Evolutionary conservation across 2,329 filamentous ascomycete genomes (phyloP).

Genomic region (Ploettnerulaceae sp.): DNA sequence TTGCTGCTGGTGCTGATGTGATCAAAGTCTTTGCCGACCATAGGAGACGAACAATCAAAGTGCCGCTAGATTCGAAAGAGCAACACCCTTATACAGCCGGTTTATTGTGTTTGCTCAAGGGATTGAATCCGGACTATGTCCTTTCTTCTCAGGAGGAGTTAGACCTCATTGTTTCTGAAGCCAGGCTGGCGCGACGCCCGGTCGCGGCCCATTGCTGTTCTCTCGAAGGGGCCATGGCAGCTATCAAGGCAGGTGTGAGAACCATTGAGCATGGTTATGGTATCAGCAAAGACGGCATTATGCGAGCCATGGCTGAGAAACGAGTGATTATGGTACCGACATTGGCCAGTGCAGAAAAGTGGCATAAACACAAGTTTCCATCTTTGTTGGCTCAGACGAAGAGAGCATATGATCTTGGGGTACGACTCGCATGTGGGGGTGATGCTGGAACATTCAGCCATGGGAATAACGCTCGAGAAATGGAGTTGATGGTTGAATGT

Average conservation of each 20-base stretch:
- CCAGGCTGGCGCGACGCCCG: slow-evolving; percentile 38
- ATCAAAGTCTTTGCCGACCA: slow-evolving; percentile 51
- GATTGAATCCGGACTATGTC: slow-evolving; percentile 40
- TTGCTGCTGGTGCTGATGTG: slow-evolving; percentile 46
- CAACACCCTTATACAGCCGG: slow-evolving; percentile 5
- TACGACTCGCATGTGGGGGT: slow-evolving; percentile 48
- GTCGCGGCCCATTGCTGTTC: slow-evolving; percentile 42
- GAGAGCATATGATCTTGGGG: slow-evolving; percentile 42
- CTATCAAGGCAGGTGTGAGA: slow-evolving; percentile 43
- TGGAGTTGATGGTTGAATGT: slow-evolving; percentile 49
- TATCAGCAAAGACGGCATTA: slow-evolving; percentile 36
- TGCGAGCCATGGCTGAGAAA: slow-evolving; percentile 42
- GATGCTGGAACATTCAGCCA: slow-evolving; percentile 51
- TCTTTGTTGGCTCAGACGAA: slow-evolving; percentile 39
- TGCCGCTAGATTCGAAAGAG: slow-evolving; percentile 29
- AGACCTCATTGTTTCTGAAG: slow-evolving; percentile 45
- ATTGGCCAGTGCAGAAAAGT: slow-evolving; percentile 41
- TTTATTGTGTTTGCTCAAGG: slow-evolving; percentile 28
- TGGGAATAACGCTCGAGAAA: slow-evolving; percentile 47
- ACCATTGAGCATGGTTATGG: slow-evolving; percentile 44
- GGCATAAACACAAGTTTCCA: slow-evolving; percentile 29
- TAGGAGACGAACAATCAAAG: slow-evolving; percentile 41
- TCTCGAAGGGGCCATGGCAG: slow-evolving; percentile 41
- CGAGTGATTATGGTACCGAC: slow-evolving; percentile 49
- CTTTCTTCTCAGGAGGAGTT: slow-evolving; percentile 47